These are phyloP conservation scores for Trametes elegans DNA, from an alignment of 768 basidiomycete species.

Conservation along the genomic window DNA sequence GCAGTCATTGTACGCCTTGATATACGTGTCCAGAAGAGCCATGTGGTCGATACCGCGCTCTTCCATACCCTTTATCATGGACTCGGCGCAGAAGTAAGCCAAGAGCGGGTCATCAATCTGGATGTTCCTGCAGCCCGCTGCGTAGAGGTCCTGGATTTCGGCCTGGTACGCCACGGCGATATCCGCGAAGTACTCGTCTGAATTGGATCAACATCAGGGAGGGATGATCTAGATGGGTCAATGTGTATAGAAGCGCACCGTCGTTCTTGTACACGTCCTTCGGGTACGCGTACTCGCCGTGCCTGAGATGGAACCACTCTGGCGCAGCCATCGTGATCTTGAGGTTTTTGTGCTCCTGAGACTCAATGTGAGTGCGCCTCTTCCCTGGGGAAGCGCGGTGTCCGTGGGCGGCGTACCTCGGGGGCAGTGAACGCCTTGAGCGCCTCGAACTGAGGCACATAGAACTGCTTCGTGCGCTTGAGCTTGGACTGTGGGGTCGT, in stretches of 20 bases:
- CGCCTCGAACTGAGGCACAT: slow-evolving; percentile 60
- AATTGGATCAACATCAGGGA: background rate
- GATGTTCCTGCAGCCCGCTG: slow-evolving; percentile 41
- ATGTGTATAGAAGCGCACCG: slow-evolving; percentile 35
- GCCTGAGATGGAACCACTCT: slow-evolving; percentile 69
- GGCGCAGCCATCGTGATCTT: slow-evolving; percentile 74
- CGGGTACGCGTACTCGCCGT: slow-evolving; percentile 61
- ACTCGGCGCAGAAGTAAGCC: slow-evolving; percentile 65
- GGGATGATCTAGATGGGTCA: slow-evolving; percentile 7
- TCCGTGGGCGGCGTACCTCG: slow-evolving; percentile 41
- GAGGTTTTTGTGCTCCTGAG: slow-evolving; percentile 61
- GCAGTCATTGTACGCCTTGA: slow-evolving; percentile 59
- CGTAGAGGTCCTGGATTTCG: slow-evolving; percentile 45
- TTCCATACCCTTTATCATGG: slow-evolving; percentile 54
- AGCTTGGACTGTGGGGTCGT: slow-evolving; percentile 53
- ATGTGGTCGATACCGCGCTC: slow-evolving; percentile 59
- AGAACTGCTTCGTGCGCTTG: slow-evolving; percentile 58
- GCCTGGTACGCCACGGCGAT: slow-evolving; percentile 45
- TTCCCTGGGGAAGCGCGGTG: no score
- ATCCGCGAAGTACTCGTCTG: slow-evolving; percentile 48
- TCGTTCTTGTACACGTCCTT: slow-evolving; percentile 59
- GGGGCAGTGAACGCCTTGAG: slow-evolving; percentile 55
- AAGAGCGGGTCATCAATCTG: slow-evolving; percentile 49
- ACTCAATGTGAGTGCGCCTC: no score
- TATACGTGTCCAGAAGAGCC: slow-evolving; percentile 62